Base-by-base conservation (phyloP, 257 asterid genomes). In the Penstemon davidsonii region DNA sequence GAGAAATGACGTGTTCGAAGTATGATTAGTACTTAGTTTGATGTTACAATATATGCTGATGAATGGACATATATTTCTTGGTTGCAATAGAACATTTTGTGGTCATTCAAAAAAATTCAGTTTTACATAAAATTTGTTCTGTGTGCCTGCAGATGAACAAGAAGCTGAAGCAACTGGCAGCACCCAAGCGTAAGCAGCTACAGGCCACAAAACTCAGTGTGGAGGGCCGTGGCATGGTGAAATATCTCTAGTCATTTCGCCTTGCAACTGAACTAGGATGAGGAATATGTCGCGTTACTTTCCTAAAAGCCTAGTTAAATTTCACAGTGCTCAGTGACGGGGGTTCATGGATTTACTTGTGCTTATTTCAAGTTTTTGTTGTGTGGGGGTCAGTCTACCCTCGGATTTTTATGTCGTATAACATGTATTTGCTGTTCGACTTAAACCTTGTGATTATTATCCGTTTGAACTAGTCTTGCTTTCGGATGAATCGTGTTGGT, bases 181-280 rank as follows among this genome's bases (percentile, higher is more conserved):
- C 96, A 38, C 92, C 96, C 0, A 90, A 90, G 81, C 73, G 86
- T 69, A 90, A 83, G 88, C 88, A 87, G 72, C 87, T 93, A 10
- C 99, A 93, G 83, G 99, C 99, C 11, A 85, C 97, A 8, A 93
- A 85, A 74, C 89, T 88, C 70, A 90, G 99, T 1, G 96, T 88
- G 70, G 97, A 88, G 86, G 97, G 96, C 18, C 99, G 97, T 40
- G 96, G 96, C 68, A 93, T 93, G 99, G 87, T 90, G 55, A 93
- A 93, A 67, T 93, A 93, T 72, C 86, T 93, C 39, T 93, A 76
- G 76, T 15, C 40, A 8, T n/a, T 62, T 64, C 11, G 62, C 54
- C 58, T 40, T 56, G 39, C 66, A 40, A 12, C 36, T 25, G 33
- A 57, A 53, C 49, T 56, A 58, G 67, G 66, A 51, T 60, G 13